These are phyloP conservation scores for Closterium sp. DNA, from an alignment of 139 green algal species.

Conservation along the genomic window DNA sequence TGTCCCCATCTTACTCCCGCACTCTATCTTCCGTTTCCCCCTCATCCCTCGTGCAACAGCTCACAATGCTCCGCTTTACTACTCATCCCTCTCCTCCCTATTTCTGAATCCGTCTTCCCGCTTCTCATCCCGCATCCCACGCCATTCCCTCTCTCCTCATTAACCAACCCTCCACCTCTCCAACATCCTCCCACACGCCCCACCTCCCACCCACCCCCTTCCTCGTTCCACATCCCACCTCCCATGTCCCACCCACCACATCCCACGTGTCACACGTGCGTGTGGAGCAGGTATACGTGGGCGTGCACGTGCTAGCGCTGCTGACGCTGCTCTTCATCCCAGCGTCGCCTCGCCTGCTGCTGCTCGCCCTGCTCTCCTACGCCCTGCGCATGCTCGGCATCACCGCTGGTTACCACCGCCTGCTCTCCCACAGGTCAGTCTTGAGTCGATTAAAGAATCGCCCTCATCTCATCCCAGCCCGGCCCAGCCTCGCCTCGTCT, in stretches of 20 bases:
- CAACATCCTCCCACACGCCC: background rate
- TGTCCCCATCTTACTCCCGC: too few relatives aligned
- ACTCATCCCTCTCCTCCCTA: too few relatives aligned
- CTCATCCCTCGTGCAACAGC: too few relatives aligned
- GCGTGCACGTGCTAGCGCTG: slow-evolving; percentile 30
- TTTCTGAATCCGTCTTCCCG: background rate
- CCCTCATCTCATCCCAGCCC: background rate
- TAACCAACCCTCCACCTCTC: background rate
- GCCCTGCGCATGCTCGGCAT: slow-evolving; percentile 48
- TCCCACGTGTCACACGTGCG: background rate
- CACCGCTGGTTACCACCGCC: slow-evolving; percentile 50
- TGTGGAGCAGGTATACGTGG: slow-evolving; percentile 29
- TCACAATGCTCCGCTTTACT: too few relatives aligned
- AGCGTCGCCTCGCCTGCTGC: background rate
- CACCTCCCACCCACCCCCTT: background rate
- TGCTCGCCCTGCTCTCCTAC: slow-evolving; percentile 16
- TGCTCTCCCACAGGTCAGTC: slow-evolving; percentile 49
- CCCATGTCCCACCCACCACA: background rate
- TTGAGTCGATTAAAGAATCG: background rate
- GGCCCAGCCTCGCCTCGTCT: background rate
- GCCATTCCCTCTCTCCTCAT: background rate
- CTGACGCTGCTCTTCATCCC: background rate
- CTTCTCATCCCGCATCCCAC: background rate
- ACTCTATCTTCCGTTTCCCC: too few relatives aligned
- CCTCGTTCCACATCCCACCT: background rate